Evolutionary conservation across 495 filamentous ascomycete species (phyloP), one percentile per base, ranked within the genome.

Genomic region (Eremomyces bilateralis): DNA sequence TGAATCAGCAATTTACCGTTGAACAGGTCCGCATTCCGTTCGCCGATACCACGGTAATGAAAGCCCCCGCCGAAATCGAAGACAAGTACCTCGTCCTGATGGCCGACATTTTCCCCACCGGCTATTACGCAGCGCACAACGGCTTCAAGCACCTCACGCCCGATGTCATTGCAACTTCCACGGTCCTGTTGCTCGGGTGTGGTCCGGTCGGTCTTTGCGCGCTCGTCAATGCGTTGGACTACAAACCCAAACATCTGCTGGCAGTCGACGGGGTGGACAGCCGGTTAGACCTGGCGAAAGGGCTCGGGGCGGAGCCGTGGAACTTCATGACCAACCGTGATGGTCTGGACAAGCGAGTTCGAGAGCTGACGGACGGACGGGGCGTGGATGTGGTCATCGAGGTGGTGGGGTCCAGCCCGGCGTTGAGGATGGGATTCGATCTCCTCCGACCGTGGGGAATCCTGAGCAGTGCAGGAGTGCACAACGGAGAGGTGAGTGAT

Each of bases 351-450:
- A 60, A 62, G 47, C 63, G 79, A 29, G 72, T 94, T 16, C 62
- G 65, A 48, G 80, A 84, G 44, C 61, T 76, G 35, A 93, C 80
- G 0, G 65, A 75, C 5, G 81, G 82, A 0, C 61, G 88, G 20
- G 88, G 88, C 2, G 88, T 83, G 0, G 88, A 97, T 62, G 73
- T 75, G 3, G 75, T 91, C 6, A 71, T 95, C 45, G 88, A 97
- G 55, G 78, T 91, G 4, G 88, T 97, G 4, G 88, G 88, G 1
- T 53, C 80, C 44, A 83, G 74, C 34, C 70, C 76, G 35, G 88
- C 88, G 13, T 53, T 94, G 49, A 69, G 64, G 50, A 81, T 80
- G 36, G 80, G 70, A 0, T 93, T 79, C 53, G 83, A 94, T 29
- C 54, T 93, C 25, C 42, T 97, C 27, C 65, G 88, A 34, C 84